phyloP scores from a whole-genome alignment of 331 rosid species.

The Stylosanthes scabra region DNA sequence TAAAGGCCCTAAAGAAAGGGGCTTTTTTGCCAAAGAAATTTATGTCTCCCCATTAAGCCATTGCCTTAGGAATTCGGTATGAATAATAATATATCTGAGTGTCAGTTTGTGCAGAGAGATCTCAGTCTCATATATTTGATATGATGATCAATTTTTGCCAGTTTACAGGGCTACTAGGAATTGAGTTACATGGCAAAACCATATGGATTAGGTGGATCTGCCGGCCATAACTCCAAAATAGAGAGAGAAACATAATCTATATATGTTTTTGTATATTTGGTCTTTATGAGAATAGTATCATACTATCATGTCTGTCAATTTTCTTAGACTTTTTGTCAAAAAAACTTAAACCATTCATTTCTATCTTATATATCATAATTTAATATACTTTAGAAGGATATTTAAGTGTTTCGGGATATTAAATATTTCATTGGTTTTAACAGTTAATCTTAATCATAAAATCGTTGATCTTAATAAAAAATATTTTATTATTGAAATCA shows the following conservation, averaged over 20 bases:
- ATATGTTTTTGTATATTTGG: neutral
- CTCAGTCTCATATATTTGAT: neutral
- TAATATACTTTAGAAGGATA: too few relatives aligned
- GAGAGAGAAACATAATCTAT: slow-evolving; percentile 16
- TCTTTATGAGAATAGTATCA: neutral
- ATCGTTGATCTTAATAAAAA: too few relatives aligned
- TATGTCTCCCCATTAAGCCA: slow-evolving; percentile 22
- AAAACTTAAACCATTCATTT: neutral
- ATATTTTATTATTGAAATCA: too few relatives aligned
- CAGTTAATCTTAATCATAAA: too few relatives aligned
- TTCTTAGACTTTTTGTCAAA: slow-evolving; percentile 9
- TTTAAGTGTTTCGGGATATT: too few relatives aligned
- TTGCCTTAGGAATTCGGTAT: slow-evolving; percentile 21
- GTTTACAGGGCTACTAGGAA: slow-evolving; percentile 11
- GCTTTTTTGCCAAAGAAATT: slow-evolving; percentile 38
- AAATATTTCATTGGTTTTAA: too few relatives aligned
- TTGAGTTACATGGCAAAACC: neutral
- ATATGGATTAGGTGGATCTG: slow-evolving; percentile 40
- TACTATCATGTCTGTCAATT: slow-evolving; percentile 6
- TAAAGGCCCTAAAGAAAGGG: too few relatives aligned
- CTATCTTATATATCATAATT: neutral
- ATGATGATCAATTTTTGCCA: slow-evolving; percentile 22
- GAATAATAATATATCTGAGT: slow-evolving; percentile 50
- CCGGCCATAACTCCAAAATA: slow-evolving; percentile 32
- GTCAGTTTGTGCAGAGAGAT: slow-evolving; percentile 41